Conservation (phyloP, 306 rosid genomes). For the Elaeagnus macrophylla region DNA sequence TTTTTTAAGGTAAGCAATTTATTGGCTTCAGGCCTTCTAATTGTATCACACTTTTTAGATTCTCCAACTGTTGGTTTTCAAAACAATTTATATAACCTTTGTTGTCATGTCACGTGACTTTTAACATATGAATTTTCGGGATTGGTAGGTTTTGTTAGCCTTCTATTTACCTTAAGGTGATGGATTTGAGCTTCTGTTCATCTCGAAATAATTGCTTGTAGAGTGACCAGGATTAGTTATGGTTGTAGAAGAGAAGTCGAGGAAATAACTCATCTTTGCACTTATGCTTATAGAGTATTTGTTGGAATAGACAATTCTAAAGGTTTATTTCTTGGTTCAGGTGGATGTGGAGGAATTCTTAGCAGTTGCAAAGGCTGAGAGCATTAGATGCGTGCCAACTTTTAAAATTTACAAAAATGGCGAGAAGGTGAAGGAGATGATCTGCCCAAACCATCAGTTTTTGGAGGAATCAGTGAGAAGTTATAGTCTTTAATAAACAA, state of each 20-base stretch:
- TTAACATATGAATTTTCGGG: no score
- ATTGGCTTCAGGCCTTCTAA: not conserved
- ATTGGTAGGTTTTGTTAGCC: no score
- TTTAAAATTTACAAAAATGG: slow-evolving; percentile 82
- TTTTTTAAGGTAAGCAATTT: slow-evolving; percentile 54
- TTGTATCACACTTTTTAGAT: no score
- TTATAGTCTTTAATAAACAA: slow-evolving; percentile 35
- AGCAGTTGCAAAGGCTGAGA: slow-evolving; percentile 55
- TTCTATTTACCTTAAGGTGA: not conserved
- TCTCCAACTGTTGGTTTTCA: no score
- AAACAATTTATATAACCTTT: no score
- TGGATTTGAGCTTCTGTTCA: not conserved
- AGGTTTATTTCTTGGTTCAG: slow-evolving; percentile 21
- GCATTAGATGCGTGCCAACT: slow-evolving; percentile 60
- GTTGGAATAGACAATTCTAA: not conserved
- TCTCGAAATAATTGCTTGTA: not conserved
- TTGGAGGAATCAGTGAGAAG: slow-evolving; percentile 69
- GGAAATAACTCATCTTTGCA: not conserved
- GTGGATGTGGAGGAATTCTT: slow-evolving; percentile 70
- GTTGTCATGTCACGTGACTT: no score
- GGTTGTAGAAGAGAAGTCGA: not conserved
- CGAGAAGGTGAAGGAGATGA: slow-evolving; percentile 70
- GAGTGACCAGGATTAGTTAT: no score
- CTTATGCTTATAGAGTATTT: not conserved
- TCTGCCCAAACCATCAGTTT: slow-evolving; percentile 54